Percentiles rank a stretch among this genome's conserved stretches.
phyloP scores from a whole-genome alignment of 495 filamentous ascomycete species.

The Patellaria atrata region DNA sequence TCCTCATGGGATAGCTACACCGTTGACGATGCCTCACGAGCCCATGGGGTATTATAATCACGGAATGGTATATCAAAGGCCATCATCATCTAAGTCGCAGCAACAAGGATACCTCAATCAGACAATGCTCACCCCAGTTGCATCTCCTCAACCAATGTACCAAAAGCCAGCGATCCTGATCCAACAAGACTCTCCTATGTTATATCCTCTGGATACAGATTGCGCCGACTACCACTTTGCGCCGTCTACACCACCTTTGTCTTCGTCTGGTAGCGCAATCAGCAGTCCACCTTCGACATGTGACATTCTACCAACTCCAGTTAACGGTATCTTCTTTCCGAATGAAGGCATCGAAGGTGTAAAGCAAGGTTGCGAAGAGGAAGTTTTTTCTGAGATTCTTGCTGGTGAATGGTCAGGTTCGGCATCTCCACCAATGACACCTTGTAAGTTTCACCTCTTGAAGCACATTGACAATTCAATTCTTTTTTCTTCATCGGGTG shows the following conservation, averaged over 20 bases:
- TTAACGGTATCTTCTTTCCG: slow-evolving; percentile 63
- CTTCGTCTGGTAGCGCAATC: slow-evolving; percentile 65
- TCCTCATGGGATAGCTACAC: slow-evolving; percentile 31
- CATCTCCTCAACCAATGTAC: slow-evolving; percentile 61
- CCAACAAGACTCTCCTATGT: slow-evolving; percentile 52
- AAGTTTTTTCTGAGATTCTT: slow-evolving; percentile 60
- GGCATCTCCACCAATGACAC: slow-evolving; percentile 76
- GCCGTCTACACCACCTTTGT: slow-evolving; percentile 62
- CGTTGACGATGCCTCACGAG: slow-evolving; percentile 14
- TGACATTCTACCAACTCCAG: slow-evolving; percentile 65
- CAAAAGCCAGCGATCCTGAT: slow-evolving; percentile 64
- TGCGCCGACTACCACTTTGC: slow-evolving; percentile 58
- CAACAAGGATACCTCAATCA: slow-evolving; percentile 41
- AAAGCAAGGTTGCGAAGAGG: slow-evolving; percentile 68
- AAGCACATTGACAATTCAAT: too few relatives aligned
- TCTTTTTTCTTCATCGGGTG: slow-evolving; percentile 11
- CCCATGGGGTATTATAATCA: neutral
- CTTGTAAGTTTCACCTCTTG: slow-evolving; percentile 76
- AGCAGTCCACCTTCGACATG: slow-evolving; percentile 73
- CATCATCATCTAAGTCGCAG: slow-evolving; percentile 25
- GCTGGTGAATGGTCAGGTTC: slow-evolving; percentile 64
- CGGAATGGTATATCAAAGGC: slow-evolving; percentile 35
- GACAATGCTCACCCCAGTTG: slow-evolving; percentile 57
- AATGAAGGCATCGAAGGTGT: slow-evolving; percentile 62
- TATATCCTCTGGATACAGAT: slow-evolving; percentile 69